A percentile compares a stretch with the other conserved stretches of the same genome.
Evolutionary conservation across 441 rosid species (phyloP).

Genomic region (Populus hybrid): DNA sequence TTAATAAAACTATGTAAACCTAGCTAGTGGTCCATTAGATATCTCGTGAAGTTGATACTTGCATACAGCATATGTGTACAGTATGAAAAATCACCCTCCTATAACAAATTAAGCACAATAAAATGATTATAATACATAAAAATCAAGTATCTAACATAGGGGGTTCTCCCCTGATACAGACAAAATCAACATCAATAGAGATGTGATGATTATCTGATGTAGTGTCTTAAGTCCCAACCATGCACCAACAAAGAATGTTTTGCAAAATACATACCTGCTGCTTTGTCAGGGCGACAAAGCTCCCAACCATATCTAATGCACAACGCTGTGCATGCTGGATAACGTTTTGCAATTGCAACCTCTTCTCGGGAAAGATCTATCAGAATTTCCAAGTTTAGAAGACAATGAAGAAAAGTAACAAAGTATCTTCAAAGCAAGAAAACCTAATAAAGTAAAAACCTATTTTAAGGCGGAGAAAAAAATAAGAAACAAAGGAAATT

Average conservation of each 20-base stretch:
- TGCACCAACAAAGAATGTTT: not conserved
- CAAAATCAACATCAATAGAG: not conserved
- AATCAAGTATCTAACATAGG: not conserved
- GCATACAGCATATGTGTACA: not conserved
- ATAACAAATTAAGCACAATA: not conserved
- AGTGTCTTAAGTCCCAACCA: not conserved
- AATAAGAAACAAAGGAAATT: not conserved
- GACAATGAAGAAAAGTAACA: not conserved
- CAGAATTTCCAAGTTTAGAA: constrained; percentile 21
- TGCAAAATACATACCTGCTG: constrained; percentile 59
- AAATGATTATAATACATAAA: not conserved
- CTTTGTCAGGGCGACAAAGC: constrained; percentile 82
- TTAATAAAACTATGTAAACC: not conserved
- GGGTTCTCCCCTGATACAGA: not conserved
- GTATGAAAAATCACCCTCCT: not conserved
- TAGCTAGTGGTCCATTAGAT: not conserved
- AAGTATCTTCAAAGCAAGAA: constrained; percentile 1
- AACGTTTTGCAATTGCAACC: constrained; percentile 75
- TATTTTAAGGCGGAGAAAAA: not conserved
- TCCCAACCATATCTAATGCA: constrained; percentile 99
- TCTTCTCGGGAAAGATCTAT: constrained; percentile 93
- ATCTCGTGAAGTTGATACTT: not conserved
- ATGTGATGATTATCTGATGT: not conserved
- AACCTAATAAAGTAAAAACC: constrained; percentile 1
- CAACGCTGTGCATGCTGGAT: constrained; percentile 83